Base-by-base conservation (phyloP, 345 rosid genomes). In the Hibiscus mutabilis region DNA sequence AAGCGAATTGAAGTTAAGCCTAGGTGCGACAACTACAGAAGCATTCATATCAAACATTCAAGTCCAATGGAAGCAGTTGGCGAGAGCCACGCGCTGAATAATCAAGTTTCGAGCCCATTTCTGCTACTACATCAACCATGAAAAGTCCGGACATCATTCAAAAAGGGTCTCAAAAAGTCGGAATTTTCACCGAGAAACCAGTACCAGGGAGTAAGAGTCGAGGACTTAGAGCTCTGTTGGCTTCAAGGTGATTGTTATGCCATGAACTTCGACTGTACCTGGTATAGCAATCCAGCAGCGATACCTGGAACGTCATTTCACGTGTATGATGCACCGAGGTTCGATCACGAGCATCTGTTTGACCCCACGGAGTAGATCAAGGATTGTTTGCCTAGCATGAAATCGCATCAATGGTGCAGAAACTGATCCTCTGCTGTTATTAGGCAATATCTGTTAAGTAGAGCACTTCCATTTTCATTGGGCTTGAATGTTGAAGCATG, bases 331-430 rank as follows among this genome's bases (percentile, higher is more conserved):
- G 72, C 83, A 19, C 69, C 73, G 52, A 83, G 87, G 91, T 86
- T 81, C 72, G 94, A 87, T 69, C 84, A 81, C 14, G 95, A 86
- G 62, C 77, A 79, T 76, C 73, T 76, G 47, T 66, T 71, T 19
- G 98, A 93, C 49, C 88, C 86, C 60, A 77, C 86, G 4, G 94
- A 89, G 57, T 85, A 80, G 93, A 86, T 75, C 87, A 85, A 72
- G 84, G 93, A 68, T 82, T 92, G 78, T 92, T 92, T 61, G 66
- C 78, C 81, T 89, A 73, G n/a, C 47, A 42, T 11, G n/a, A 3
- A 47, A 13, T 14, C 18, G 1, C 52, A 47, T 14, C n/a, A 47
- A 14, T 46, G 51, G n/a, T 47, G 52, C 16, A 47, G 52, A 47
- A 47, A 14, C 52, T 47, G 52, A 47, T 47, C 52, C n/a, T 47